These are phyloP conservation scores for Fusarium pininemorale DNA, from an alignment of 2,329 filamentous ascomycete species.

Conservation along the genomic window DNA sequence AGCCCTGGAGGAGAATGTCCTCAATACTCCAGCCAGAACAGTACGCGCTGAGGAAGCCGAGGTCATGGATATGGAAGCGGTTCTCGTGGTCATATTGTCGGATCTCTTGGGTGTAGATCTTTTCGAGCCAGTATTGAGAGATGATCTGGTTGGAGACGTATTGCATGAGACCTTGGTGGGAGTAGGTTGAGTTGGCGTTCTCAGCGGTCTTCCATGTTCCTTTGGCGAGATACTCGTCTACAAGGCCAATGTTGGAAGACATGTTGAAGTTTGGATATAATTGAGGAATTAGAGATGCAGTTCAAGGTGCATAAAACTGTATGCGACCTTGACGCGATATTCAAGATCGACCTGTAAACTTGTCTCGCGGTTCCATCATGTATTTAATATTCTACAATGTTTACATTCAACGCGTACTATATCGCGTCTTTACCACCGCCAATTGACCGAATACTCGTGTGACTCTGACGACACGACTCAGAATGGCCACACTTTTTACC, in stretches of 20 bases:
- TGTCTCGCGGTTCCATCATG: accelerated
- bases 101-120: slow-evolving; percentile 35
- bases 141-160: slow-evolving; percentile 40
- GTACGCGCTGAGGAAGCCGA: slow-evolving; percentile 38
- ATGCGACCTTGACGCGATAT: background rate
- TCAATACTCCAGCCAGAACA: slow-evolving; percentile 41
- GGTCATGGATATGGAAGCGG: slow-evolving; percentile 39
- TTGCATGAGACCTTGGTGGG: slow-evolving; percentile 39
- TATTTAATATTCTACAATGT: background rate
- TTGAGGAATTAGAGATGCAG: accelerated
- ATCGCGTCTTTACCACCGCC: background rate
- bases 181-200: slow-evolving; percentile 41
- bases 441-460: background rate
- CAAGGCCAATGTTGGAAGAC: slow-evolving; percentile 23
- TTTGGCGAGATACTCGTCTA: slow-evolving; percentile 36
- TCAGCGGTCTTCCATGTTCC: slow-evolving; percentile 37
- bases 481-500: background rate
- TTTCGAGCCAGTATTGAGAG: slow-evolving; percentile 38
- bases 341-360: background rate
- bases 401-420: background rate
- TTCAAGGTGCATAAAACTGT: too few relatives aligned
- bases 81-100: slow-evolving; percentile 27
- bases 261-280: background rate
- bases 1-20: slow-evolving; percentile 37
- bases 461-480: slow-evolving; percentile 5